These are phyloP conservation scores for Pseudogymnoascus sp. DNA, from an alignment of 2,329 filamentous ascomycete genomes.

Conservation along the genomic window DNA sequence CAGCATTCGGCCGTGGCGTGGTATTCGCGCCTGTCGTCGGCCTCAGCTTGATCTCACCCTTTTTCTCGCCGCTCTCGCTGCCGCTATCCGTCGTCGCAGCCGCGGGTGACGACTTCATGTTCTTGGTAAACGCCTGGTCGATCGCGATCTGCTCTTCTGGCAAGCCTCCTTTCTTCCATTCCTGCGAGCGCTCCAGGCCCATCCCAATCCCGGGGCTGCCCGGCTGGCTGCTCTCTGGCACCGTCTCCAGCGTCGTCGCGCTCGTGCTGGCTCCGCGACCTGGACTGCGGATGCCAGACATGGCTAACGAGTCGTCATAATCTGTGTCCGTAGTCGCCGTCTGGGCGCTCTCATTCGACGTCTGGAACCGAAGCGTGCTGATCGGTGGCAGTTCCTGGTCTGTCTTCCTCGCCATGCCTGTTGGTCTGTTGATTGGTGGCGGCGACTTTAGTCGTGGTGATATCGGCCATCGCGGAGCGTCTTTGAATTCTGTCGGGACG, in stretches of 20 bases:
- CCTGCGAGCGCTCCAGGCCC: constrained; percentile 38
- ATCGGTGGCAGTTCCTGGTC: constrained; percentile 46
- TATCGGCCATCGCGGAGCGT: constrained; percentile 64
- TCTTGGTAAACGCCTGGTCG: constrained; percentile 27
- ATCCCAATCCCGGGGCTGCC: constrained; percentile 53
- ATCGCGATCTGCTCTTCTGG: constrained; percentile 33
- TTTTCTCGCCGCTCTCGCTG: constrained; percentile 57
- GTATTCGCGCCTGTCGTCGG: constrained; percentile 31
- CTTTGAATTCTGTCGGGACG: constrained; percentile 40
- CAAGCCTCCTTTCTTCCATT: constrained; percentile 37
- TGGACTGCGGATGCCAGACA: constrained; percentile 50
- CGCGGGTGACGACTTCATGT: constrained; percentile 38
- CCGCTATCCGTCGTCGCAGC: constrained; percentile 46
- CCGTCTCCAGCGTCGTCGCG: constrained; percentile 69
- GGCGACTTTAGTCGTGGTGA: constrained; percentile 73
- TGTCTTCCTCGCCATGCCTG: constrained; percentile 37
- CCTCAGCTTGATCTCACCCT: constrained; percentile 35
- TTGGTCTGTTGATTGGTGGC: constrained; percentile 50
- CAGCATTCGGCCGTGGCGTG: constrained; percentile 41
- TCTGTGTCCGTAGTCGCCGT: constrained; percentile 21
- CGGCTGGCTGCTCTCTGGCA: constrained; percentile 79
- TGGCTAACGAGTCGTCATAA: constrained; percentile 17
- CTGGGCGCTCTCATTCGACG: constrained; percentile 20
- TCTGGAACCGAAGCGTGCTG: constrained; percentile 44
- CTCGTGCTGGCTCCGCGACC: constrained; percentile 51